phyloP scores from a whole-genome alignment of 371 early-diverging fungal genomes.

The Coemansia linderi region DNA sequence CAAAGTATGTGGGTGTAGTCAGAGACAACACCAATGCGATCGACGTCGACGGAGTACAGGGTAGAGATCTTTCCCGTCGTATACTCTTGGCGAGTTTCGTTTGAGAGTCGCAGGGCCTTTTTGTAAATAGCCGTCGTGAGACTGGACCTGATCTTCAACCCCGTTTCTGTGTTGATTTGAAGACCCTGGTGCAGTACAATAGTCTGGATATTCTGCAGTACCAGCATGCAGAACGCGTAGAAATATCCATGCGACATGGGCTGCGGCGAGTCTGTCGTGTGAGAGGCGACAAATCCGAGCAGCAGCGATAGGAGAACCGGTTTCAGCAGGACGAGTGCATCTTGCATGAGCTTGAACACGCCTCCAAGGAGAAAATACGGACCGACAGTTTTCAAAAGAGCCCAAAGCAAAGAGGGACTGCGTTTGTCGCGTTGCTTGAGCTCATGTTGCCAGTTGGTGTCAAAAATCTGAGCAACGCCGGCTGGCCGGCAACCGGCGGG shows the following conservation, averaged over 20 bases:
- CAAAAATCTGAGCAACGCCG: conserved; percentile 64
- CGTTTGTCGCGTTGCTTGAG: background rate
- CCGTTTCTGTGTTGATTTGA: conserved; percentile 73
- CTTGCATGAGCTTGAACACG: conserved; percentile 76
- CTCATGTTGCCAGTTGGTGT: conserved; percentile 69
- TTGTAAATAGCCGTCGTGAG: conserved; percentile 84
- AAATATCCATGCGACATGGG: conserved; percentile 62
- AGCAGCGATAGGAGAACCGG: conserved; percentile 74
- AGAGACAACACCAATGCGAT: conserved; percentile 65
- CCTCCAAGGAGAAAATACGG: conserved; percentile 58
- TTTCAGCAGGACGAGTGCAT: conserved; percentile 76
- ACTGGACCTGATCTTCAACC: conserved; percentile 79
- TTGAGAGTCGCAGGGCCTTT: conserved; percentile 79
- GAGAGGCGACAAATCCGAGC: conserved; percentile 68
- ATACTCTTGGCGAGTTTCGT: conserved; percentile 72
- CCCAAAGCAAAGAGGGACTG: conserved; percentile 69
- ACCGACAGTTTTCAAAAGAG: conserved; percentile 65
- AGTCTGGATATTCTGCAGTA: conserved; percentile 75
- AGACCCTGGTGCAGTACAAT: conserved; percentile 88
- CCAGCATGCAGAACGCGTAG: conserved; percentile 69
- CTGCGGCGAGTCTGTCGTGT: conserved; percentile 43
- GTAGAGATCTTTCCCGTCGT: conserved; percentile 86
- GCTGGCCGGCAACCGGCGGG: conserved; percentile 64
- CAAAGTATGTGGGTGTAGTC: conserved; percentile 76
- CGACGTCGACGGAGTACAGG: conserved; percentile 81